Evolutionary conservation across 2,329 filamentous ascomycete species (phyloP).

Genomic region (Aspergillus sp.): DNA sequence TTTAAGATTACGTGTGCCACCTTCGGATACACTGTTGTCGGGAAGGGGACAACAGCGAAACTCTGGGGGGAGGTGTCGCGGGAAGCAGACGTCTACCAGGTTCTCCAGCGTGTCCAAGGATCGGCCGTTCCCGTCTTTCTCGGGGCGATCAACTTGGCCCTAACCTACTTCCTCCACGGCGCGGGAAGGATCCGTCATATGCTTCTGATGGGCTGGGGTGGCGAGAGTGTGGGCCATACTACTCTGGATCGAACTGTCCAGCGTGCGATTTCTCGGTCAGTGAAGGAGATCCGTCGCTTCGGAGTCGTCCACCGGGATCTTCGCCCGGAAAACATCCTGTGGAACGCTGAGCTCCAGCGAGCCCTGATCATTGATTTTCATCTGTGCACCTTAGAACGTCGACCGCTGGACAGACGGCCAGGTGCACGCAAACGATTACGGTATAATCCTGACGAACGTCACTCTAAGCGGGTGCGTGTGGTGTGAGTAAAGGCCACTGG

Average conservation of each 20-base stretch:
- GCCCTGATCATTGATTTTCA: constrained; percentile 19
- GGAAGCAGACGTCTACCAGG: constrained; percentile 29
- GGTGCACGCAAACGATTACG: no score
- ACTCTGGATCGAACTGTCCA: not conserved
- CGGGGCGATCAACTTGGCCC: constrained; percentile 26
- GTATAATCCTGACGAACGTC: no score
- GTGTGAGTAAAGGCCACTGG: no score
- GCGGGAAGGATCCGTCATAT: constrained; percentile 29
- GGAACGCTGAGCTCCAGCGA: constrained; percentile 15
- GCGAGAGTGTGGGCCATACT: constrained; percentile 7
- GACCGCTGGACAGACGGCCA: no score
- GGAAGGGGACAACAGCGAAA: constrained; percentile 34
- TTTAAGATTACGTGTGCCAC: constrained; percentile 32
- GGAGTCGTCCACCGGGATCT: constrained; percentile 19
- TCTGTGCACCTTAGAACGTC: not conserved
- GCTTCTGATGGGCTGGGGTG: constrained; percentile 32
- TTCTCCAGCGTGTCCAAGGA: constrained; percentile 27
- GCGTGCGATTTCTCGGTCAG: constrained; percentile 12
- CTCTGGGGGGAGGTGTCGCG: constrained; percentile 28
- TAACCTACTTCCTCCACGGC: constrained; percentile 28
- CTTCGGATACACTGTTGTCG: constrained; percentile 32
- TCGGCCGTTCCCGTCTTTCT: constrained; percentile 33
- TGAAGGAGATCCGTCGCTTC: constrained; percentile 13
- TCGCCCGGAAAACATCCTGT: constrained; percentile 20
- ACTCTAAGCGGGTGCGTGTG: no score